Conservation (phyloP, 2,329 filamentous ascomycete species). For the Penicillium concentricum region DNA sequence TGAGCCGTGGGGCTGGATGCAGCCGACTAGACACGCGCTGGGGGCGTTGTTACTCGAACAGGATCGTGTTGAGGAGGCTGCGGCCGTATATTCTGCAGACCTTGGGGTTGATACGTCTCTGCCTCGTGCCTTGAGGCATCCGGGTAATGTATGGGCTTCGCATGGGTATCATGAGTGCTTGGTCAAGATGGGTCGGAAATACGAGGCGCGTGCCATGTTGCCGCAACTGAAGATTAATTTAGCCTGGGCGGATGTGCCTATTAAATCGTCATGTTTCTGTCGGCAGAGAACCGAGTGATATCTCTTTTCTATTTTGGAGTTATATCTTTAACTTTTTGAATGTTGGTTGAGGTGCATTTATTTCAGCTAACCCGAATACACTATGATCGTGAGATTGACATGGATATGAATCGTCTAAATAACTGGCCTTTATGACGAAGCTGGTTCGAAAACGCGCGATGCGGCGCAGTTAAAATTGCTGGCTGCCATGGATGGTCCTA, state of each 20-base stretch:
- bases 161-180: constrained; percentile 73
- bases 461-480: background rate
- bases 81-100: constrained; percentile 60
- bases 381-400: background rate
- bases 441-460: background rate
- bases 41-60: constrained; percentile 69
- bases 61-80: constrained; percentile 55
- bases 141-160: constrained; percentile 72
- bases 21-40: constrained; percentile 68
- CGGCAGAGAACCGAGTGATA: constrained; percentile 20
- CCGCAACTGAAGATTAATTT: constrained; percentile 52
- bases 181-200: constrained; percentile 49
- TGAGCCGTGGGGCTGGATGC: constrained; percentile 81
- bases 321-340: background rate
- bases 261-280: constrained; percentile 62
- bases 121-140: constrained; percentile 65
- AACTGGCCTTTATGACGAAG: background rate
- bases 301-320: background rate
- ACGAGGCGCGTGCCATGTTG: constrained; percentile 49
- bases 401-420: background rate
- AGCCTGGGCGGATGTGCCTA: constrained; percentile 59
- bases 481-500: background rate
- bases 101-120: constrained; percentile 59
- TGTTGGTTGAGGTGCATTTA: background rate
- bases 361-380: background rate